These are phyloP conservation scores for Didymella sp. DNA, from an alignment of 2,329 filamentous ascomycete species.

Conservation along the genomic window DNA sequence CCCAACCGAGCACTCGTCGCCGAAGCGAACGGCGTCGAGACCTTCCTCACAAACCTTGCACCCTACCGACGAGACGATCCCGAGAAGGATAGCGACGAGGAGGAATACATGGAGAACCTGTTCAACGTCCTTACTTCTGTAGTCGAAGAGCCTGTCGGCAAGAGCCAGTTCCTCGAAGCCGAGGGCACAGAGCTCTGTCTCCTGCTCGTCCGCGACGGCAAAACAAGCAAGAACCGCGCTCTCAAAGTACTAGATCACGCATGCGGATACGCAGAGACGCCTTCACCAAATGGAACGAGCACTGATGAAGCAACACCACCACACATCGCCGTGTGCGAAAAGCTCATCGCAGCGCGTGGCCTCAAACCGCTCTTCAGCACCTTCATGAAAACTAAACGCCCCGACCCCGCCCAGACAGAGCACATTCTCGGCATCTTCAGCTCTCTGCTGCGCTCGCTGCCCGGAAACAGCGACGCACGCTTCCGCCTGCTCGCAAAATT, in stretches of 20 bases:
- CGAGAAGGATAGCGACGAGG: constrained; percentile 82
- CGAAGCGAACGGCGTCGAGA: constrained; percentile 74
- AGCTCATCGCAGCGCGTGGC: constrained; percentile 81
- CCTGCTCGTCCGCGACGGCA: constrained; percentile 82
- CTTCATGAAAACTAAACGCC: constrained; percentile 87
- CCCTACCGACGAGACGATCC: constrained; percentile 87
- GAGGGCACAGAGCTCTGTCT: constrained; percentile 91
- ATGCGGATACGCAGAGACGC: constrained; percentile 59
- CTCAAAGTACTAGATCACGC: constrained; percentile 87
- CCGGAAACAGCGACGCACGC: constrained; percentile 76
- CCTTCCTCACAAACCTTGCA: constrained; percentile 81
- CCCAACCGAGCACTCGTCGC: constrained; percentile 70
- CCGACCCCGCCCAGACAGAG: constrained; percentile 71
- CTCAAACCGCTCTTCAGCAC: constrained; percentile 84
- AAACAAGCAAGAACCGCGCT: constrained; percentile 78
- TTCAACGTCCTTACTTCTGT: constrained; percentile 87
- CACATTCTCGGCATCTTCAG: constrained; percentile 87
- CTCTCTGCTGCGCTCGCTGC: constrained; percentile 79
- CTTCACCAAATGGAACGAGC: neutral
- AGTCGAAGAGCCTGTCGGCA: constrained; percentile 76
- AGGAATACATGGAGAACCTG: constrained; percentile 93
- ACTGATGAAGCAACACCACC: constrained; percentile 43
- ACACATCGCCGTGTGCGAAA: constrained; percentile 69
- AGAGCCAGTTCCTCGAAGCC: constrained; percentile 81
- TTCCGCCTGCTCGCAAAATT: constrained; percentile 93